Percentiles rank a stretch among this genome's conserved stretches.
Conservation (phyloP, 208 protist genomes). For the Trypanosoma conorhini region DNA sequence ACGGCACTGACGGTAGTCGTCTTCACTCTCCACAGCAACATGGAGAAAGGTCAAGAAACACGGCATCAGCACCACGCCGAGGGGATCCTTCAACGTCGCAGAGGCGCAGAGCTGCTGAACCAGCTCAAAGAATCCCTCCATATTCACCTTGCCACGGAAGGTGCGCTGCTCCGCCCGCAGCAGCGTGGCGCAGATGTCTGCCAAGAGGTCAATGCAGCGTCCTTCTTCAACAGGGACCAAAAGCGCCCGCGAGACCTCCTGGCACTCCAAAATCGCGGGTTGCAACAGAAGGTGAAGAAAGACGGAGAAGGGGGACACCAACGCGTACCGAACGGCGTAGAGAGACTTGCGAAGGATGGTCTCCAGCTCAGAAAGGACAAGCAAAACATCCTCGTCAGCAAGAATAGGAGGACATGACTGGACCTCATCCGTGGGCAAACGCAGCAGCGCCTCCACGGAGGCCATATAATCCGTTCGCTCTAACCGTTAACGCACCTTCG, state of each 20-base stretch:
- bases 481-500: neutral
- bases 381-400: slow-evolving; percentile 31
- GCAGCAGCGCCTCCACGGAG: slow-evolving; percentile 44
- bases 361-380: slow-evolving; percentile 45
- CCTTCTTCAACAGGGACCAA: slow-evolving; percentile 40
- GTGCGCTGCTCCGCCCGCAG: slow-evolving; percentile 34
- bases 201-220: slow-evolving; percentile 47
- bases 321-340: slow-evolving; percentile 52
- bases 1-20: slow-evolving; percentile 75
- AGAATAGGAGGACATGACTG: slow-evolving; percentile 31
- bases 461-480: slow-evolving; percentile 32
- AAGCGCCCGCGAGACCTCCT: slow-evolving; percentile 36
- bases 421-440: slow-evolving; percentile 49
- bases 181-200: slow-evolving; percentile 38
- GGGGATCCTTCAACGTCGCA: slow-evolving; percentile 49
- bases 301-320: slow-evolving; percentile 47
- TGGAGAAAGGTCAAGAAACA: slow-evolving; percentile 59
- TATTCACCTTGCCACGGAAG: slow-evolving; percentile 51
- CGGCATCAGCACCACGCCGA: slow-evolving; percentile 41
- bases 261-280: slow-evolving; percentile 28
- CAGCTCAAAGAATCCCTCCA: slow-evolving; percentile 67
- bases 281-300: slow-evolving; percentile 53
- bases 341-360: slow-evolving; percentile 66
- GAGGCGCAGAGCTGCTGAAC: slow-evolving; percentile 55
- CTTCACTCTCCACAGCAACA: slow-evolving; percentile 43